Conservation (phyloP, 2,329 filamentous ascomycete species). For the Chaetomium globosum region DNA sequence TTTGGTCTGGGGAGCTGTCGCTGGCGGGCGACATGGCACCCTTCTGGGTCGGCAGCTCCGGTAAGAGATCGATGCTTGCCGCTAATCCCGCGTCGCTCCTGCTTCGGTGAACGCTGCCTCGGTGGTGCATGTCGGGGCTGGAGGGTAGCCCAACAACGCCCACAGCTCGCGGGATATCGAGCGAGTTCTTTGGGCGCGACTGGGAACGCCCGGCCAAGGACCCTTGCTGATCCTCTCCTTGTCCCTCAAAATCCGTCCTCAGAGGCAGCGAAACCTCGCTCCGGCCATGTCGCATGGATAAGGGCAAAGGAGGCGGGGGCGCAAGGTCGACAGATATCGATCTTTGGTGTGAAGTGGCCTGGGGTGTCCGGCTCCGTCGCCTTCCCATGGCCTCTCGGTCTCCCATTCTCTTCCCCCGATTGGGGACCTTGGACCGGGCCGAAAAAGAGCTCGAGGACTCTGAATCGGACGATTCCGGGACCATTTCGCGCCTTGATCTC, state of each 20-base stretch:
- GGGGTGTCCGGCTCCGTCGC: slow-evolving; percentile 8
- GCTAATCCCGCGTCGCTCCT: slow-evolving; percentile 20
- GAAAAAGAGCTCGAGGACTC: slow-evolving; percentile 19
- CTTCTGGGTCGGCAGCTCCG: slow-evolving; percentile 13
- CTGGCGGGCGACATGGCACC: slow-evolving; percentile 9
- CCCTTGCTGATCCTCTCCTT: slow-evolving; percentile 5
- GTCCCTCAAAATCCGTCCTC: neutral
- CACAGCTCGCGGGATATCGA: slow-evolving; percentile 13
- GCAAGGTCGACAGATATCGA: slow-evolving; percentile 25
- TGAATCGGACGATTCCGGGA: slow-evolving; percentile 16
- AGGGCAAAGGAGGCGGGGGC: slow-evolving; percentile 8
- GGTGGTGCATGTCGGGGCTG: slow-evolving; percentile 32
- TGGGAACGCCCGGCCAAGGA: neutral
- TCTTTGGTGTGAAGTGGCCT: slow-evolving; percentile 18
- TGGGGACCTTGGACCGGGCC: slow-evolving; percentile 10
- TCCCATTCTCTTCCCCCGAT: slow-evolving; percentile 7
- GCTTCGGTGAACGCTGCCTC: slow-evolving; percentile 19
- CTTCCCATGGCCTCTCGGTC: slow-evolving; percentile 1
- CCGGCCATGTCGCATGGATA: slow-evolving; percentile 17
- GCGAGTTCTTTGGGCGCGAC: slow-evolving; percentile 6
- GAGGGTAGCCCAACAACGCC: slow-evolving; percentile 28
- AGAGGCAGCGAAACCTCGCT: slow-evolving; percentile 22
- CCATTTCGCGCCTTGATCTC: slow-evolving; percentile 17
- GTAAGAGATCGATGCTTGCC: neutral
- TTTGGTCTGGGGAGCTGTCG: slow-evolving; percentile 31